Evolutionary conservation across 2,329 filamentous ascomycete species (phyloP).

Genomic region (Paradendryphiella salina): DNA sequence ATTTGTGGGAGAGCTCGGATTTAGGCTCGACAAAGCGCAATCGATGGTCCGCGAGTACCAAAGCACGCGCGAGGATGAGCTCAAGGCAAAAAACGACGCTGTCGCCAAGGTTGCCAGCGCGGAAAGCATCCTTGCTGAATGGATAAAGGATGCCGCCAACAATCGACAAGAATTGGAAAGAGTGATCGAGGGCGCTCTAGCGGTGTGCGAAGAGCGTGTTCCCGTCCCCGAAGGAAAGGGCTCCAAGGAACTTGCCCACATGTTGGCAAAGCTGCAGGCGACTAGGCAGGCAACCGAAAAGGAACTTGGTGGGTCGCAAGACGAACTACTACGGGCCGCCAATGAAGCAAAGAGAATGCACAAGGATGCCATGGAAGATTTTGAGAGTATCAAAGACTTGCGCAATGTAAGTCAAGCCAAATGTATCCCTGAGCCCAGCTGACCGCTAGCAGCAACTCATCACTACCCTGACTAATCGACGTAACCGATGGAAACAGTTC

Average conservation of each 20-base stretch:
- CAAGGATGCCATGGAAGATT: constrained; percentile 26
- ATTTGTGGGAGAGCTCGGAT: constrained; percentile 30
- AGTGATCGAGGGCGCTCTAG: constrained; percentile 28
- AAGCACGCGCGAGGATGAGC: constrained; percentile 37
- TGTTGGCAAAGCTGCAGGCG: constrained; percentile 33
- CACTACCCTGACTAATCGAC: constrained; percentile 67
- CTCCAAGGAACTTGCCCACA: constrained; percentile 35
- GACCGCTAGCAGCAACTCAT: constrained; percentile 53
- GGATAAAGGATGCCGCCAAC: constrained; percentile 30
- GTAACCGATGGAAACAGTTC: constrained; percentile 78
- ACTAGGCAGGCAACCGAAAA: constrained; percentile 36
- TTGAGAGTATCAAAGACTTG: constrained; percentile 20
- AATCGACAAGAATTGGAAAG: constrained; percentile 28
- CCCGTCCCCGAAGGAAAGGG: constrained; percentile 39
- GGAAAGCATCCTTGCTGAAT: constrained; percentile 33
- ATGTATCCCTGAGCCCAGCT: neutral
- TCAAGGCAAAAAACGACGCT: constrained; percentile 50
- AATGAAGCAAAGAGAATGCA: constrained; percentile 37
- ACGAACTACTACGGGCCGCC: constrained; percentile 32
- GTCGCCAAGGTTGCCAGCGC: constrained; percentile 42
- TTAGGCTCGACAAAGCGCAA: constrained; percentile 36
- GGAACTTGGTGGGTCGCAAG: constrained; percentile 42
- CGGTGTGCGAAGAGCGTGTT: constrained; percentile 33
- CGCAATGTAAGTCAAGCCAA: constrained; percentile 21
- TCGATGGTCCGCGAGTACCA: constrained; percentile 36